A percentile compares a stretch with the other conserved stretches of the same genome.
phyloP scores from a whole-genome alignment of 2,329 filamentous ascomycete genomes.

The Magnaporthiopsis incrustans region DNA sequence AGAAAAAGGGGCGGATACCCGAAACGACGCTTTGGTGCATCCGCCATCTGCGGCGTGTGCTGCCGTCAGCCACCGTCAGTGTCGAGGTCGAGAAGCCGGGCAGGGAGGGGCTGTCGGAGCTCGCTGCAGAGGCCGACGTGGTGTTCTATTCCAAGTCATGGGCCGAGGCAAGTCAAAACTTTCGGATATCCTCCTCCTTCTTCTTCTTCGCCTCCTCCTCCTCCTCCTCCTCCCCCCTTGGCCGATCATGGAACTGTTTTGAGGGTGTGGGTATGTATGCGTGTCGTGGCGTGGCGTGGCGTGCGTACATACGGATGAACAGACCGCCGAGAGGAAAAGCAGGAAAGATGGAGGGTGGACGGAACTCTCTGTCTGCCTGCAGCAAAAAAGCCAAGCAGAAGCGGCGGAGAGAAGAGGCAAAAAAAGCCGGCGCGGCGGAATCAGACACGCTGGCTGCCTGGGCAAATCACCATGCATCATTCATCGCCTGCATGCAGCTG shows the following conservation, averaged over 20 bases:
- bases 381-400: not conserved
- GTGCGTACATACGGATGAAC: not conserved
- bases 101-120: slow-evolving; percentile 47
- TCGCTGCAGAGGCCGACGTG: slow-evolving; percentile 57
- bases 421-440: not conserved
- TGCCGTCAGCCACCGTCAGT: slow-evolving; percentile 41
- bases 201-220: not conserved
- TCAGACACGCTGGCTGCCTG: not conserved
- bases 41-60: slow-evolving; percentile 38
- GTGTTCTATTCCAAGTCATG: slow-evolving; percentile 68
- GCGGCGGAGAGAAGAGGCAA: not conserved
- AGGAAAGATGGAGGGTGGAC: not conserved
- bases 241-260: not conserved
- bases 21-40: slow-evolving; percentile 54
- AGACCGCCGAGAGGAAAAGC: not conserved
- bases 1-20: slow-evolving; percentile 54
- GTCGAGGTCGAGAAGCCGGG: slow-evolving; percentile 67
- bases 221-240: not conserved
- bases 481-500: not conserved
- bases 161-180: slow-evolving; percentile 49
- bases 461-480: not conserved
- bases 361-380: not conserved
- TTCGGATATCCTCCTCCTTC: too few species aligned
- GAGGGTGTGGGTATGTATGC: not conserved
- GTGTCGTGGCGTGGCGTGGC: not conserved